A percentile compares a stretch with the other conserved stretches of the same genome.
These are phyloP conservation scores for Eucalyptus polybractea DNA, from an alignment of 345 rosid genomes.

Conservation along the genomic window DNA sequence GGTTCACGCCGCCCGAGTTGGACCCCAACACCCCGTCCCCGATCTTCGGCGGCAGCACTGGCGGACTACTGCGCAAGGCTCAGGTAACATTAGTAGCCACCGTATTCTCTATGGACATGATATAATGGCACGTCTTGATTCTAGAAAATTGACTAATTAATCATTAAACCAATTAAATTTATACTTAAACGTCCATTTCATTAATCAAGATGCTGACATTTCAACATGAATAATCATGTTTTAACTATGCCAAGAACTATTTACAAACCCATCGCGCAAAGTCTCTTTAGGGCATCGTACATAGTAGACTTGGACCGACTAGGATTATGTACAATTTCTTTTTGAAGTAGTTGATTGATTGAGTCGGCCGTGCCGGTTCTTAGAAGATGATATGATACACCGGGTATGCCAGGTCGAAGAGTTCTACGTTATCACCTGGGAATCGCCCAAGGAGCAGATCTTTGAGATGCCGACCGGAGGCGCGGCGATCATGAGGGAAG, in stretches of 20 bases:
- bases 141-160: neutral
- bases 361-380: neutral
- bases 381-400: neutral
- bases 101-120: neutral
- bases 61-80: slow-evolving; percentile 76
- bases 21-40: slow-evolving; percentile 98
- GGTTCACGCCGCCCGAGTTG: slow-evolving; percentile 86
- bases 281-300: neutral
- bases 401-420: slow-evolving; percentile 48
- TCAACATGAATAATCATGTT: neutral
- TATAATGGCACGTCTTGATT: neutral
- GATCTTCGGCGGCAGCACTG: slow-evolving; percentile 89
- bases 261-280: neutral
- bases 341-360: neutral
- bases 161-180: neutral
- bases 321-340: neutral
- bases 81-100: slow-evolving; percentile 21
- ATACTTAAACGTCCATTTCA: neutral
- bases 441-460: slow-evolving; percentile 83
- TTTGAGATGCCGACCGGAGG: slow-evolving; percentile 98
- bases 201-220: neutral
- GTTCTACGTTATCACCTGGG: slow-evolving; percentile 94
- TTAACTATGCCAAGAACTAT: neutral
- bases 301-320: neutral
- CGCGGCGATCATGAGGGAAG: slow-evolving; percentile 92